Conservation (phyloP, 257 asterid species). For the Plantago major region DNA sequence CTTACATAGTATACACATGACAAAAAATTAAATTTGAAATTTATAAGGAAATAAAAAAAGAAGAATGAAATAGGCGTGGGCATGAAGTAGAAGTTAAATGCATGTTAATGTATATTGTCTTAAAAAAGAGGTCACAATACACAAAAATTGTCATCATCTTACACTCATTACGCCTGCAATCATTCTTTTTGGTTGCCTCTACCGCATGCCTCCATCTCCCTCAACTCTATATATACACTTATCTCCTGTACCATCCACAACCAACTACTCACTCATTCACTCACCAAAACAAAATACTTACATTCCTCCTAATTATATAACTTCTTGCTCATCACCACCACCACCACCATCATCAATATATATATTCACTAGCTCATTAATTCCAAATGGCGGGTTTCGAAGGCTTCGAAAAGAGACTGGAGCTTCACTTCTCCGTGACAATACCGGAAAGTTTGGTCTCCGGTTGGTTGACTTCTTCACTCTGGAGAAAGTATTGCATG, state of each 20-base stretch:
- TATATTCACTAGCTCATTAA: background rate
- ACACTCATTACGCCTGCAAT: conserved; percentile 84
- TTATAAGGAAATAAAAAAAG: background rate
- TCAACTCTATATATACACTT: conserved; percentile 41
- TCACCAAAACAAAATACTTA: conserved; percentile 14
- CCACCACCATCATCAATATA: no score
- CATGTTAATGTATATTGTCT: conserved; percentile 40
- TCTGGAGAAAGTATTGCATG: conserved; percentile 62
- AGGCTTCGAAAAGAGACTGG: conserved; percentile 89
- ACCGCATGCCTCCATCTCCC: conserved; percentile 50
- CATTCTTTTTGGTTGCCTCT: conserved; percentile 68
- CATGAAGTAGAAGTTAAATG: conserved; percentile 33
- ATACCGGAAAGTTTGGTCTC: conserved; percentile 53
- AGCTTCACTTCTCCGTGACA: conserved; percentile 73
- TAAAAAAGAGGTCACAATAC: conserved; percentile 39
- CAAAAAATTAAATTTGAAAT: background rate
- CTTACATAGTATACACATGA: no score
- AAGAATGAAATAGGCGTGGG: conserved; percentile 39
- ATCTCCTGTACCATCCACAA: conserved; percentile 53
- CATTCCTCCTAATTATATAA: background rate
- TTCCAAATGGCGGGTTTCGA: conserved; percentile 89
- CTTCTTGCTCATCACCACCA: background rate
- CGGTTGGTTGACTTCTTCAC: conserved; percentile 52
- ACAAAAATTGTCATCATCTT: conserved; percentile 63
- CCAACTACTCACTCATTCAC: conserved; percentile 26